A percentile compares a stretch with the other conserved stretches of the same genome.
phyloP scores from a whole-genome alignment of 805 yeast species.

The Candida easanensis region DNA sequence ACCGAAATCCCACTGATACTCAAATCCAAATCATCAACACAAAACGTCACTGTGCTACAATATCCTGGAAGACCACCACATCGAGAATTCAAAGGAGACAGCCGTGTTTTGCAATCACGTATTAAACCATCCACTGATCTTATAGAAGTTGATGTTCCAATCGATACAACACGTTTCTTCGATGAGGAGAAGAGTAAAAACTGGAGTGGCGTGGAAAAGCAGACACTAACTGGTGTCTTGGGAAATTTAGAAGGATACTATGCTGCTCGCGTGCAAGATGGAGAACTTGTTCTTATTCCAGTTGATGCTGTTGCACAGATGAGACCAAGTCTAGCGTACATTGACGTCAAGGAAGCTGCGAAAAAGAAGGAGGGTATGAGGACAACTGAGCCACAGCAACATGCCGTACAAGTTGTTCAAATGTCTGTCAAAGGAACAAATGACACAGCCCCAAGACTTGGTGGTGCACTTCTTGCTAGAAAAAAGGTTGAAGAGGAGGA shows the following conservation, averaged over 20 bases:
- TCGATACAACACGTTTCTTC: conserved; percentile 64
- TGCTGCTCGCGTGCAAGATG: conserved; percentile 42
- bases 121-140: conserved; percentile 61
- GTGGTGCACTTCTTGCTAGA: conserved; percentile 68
- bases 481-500: conserved; percentile 63
- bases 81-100: conserved; percentile 36
- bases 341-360: conserved; percentile 53
- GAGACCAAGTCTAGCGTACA: conserved; percentile 77
- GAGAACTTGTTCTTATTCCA: conserved; percentile 60
- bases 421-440: conserved; percentile 67
- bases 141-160: conserved; percentile 74
- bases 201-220: conserved; percentile 62
- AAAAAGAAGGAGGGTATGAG: conserved; percentile 41
- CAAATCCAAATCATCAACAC: conserved; percentile 27
- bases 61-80: conserved; percentile 56
- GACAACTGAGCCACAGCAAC: conserved; percentile 31
- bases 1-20: conserved; percentile 58
- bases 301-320: conserved; percentile 70
- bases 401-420: conserved; percentile 62
- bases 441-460: conserved; percentile 57
- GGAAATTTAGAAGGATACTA: conserved; percentile 51
- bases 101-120: conserved; percentile 39
- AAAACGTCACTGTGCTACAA: conserved; percentile 46
- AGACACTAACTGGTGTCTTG: conserved; percentile 70
- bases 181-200: conserved; percentile 60